Conservation (phyloP, 1,139 yeast species). For the Pichia sp. region DNA sequence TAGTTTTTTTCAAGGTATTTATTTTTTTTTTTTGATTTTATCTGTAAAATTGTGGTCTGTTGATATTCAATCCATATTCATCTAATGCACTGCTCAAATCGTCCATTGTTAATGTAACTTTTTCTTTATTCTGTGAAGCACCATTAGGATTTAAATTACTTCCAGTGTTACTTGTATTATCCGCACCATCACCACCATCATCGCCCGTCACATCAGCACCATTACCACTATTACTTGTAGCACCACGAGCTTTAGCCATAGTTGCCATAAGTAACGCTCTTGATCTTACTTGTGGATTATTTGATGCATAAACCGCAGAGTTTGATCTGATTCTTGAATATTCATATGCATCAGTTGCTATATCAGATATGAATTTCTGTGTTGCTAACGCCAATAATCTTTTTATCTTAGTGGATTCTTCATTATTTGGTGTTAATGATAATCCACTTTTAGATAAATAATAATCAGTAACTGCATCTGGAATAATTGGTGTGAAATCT, state of each 20-base stretch:
- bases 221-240: slow-evolving; percentile 6
- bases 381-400: slow-evolving; percentile 89
- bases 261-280: slow-evolving; percentile 56
- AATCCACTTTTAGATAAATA: slow-evolving; percentile 86
- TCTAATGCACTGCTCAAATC: slow-evolving; percentile 81
- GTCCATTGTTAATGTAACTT: slow-evolving; percentile 79
- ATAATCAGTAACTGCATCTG: slow-evolving; percentile 96
- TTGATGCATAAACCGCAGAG: slow-evolving; percentile 72
- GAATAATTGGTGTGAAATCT: slow-evolving; percentile 92
- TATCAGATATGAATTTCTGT: slow-evolving; percentile 88
- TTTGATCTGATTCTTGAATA: slow-evolving; percentile 85
- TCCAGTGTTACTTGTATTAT: not conserved
- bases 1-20: not conserved
- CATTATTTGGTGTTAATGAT: slow-evolving; percentile 47
- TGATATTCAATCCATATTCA: slow-evolving; percentile 88
- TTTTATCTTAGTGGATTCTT: slow-evolving; percentile 51
- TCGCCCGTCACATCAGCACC: slow-evolving; percentile 3
- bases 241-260: slow-evolving; percentile 21
- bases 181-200: not conserved
- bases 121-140: slow-evolving; percentile 51
- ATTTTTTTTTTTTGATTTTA: slow-evolving; percentile 24
- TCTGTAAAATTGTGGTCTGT: slow-evolving; percentile 90
- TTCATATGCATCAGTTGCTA: slow-evolving; percentile 95
- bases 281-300: slow-evolving; percentile 84
- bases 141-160: slow-evolving; percentile 15